Base-by-base conservation (phyloP, 2,329 filamentous ascomycete species). In the Cladophialophora exuberans region DNA sequence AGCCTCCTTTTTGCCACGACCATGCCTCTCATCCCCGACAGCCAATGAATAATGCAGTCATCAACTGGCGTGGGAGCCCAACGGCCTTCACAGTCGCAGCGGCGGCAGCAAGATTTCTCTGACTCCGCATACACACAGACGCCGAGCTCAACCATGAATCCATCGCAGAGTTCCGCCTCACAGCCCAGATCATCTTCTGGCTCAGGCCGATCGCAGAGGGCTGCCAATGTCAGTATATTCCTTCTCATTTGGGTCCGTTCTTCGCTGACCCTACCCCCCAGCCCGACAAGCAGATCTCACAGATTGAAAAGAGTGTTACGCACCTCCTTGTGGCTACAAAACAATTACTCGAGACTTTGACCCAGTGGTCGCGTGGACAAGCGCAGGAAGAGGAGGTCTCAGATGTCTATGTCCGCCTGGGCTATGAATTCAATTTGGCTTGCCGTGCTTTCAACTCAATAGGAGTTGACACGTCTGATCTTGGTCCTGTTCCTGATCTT, bases 401-500 rank as follows among this genome's bases (percentile, higher is more conserved):
- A 10, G 94, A 99, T 71, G 94, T 99, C 65, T 99, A 99, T 70
- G 94, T 99, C 57, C 88, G 94, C 58, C 78, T 99, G 59, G 94
- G 94, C 42, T 99, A 99, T 74, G 94, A 99, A 74, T 99, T 99
- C 81, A 99, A 99, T 74, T 94, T 99, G 78, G 94, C 94, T 23
- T 97, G 93, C 72, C 88, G 94, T 52, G 93, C 94, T 59, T 99
- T 99, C 74, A 90, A 90, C 66, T 90, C 92, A 55, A 99, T 99
- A 67, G 94, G 95, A 59, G 94, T 99, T 60, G 94, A 99, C 67
- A 97, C 92, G 1, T 84, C 85, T 22, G 94, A 99, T 71, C 80
- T 99, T 10, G 94, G 94, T 54, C 96, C 96, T 64, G 94, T 99
- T 2, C 94, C 94, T 4, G 94, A 99, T 70, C 79, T 92, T 56